Evolutionary conservation across 1,284 basidiomycete species (phyloP).

Genomic region (Inonotus hispidus): DNA sequence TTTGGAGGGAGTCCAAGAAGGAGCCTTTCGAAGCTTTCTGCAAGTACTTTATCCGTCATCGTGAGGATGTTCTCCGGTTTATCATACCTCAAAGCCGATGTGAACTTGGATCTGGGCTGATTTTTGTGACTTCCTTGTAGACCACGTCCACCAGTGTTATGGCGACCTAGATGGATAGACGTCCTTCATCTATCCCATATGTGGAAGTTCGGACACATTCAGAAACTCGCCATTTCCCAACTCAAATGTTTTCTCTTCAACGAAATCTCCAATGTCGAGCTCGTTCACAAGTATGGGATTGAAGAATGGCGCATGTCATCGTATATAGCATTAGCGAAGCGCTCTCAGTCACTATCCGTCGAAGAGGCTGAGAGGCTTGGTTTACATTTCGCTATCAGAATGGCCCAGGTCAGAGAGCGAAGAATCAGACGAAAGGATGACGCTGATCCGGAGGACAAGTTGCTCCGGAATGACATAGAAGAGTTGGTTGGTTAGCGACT

Average conservation of each 20-base stretch:
- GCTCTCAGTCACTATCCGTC: neutral
- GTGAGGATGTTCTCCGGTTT: neutral
- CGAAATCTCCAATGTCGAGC: neutral
- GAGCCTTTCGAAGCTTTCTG: slow-evolving; percentile 2
- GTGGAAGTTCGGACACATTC: slow-evolving; percentile 8
- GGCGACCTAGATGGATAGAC: slow-evolving; percentile 2
- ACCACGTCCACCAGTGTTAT: too few relatives aligned
- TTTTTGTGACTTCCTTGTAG: neutral
- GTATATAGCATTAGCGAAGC: slow-evolving; percentile 6
- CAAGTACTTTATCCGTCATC: slow-evolving; percentile 5
- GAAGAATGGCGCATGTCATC: neutral
- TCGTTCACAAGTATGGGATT: slow-evolving; percentile 5
- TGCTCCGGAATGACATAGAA: slow-evolving; percentile 10
- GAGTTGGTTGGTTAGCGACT: too few relatives aligned
- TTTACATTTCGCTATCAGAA: neutral
- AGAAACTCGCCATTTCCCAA: neutral
- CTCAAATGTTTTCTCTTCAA: neutral
- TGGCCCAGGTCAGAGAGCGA: slow-evolving; percentile 5
- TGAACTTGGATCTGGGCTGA: neutral
- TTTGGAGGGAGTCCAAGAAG: slow-evolving; percentile 2
- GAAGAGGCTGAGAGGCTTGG: neutral
- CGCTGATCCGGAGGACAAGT: slow-evolving; percentile 8
- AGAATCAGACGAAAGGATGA: neutral
- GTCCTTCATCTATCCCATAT: slow-evolving; percentile 3
- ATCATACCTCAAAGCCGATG: neutral